Evolutionary conservation across 768 basidiomycete species (phyloP).

Genomic region (Kwoniella dendrophila): DNA sequence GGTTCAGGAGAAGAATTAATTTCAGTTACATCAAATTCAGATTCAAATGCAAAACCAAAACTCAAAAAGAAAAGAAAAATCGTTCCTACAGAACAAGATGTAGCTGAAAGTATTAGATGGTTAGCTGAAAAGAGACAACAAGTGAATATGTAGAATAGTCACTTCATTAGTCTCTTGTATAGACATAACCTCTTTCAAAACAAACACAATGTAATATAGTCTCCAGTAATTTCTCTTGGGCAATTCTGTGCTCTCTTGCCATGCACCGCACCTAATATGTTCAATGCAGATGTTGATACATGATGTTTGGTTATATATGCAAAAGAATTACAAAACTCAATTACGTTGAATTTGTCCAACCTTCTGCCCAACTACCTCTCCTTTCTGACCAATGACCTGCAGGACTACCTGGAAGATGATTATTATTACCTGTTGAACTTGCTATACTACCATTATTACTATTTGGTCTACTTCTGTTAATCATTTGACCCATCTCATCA

Average conservation of each 20-base stretch:
- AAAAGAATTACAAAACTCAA: neutral
- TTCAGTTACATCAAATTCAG: too few relatives aligned
- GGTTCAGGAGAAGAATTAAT: conserved; percentile 8
- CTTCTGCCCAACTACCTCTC: conserved; percentile 45
- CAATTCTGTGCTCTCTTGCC: too few relatives aligned
- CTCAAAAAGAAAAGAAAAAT: conserved; percentile 5
- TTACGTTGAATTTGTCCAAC: conserved; percentile 22
- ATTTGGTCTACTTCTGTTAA: neutral
- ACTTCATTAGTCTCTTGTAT: neutral
- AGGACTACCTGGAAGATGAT: neutral
- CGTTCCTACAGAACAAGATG: conserved; percentile 38
- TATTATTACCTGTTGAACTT: neutral
- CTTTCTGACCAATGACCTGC: conserved; percentile 32
- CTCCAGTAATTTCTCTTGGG: too few relatives aligned
- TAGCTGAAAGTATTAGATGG: conserved; percentile 28
- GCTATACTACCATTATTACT: neutral
- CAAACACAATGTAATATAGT: too few relatives aligned
- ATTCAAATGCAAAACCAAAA: conserved; percentile 2
- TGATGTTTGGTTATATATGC: too few relatives aligned
- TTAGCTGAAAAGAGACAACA: conserved; percentile 26
- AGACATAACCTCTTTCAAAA: too few relatives aligned
- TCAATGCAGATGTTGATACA: neutral
- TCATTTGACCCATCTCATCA: conserved; percentile 8
- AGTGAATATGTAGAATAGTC: conserved; percentile 6
- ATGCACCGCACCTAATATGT: too few relatives aligned